These are phyloP conservation scores for Nemophila menziesii DNA, from an alignment of 257 asterid genomes.

Conservation along the genomic window DNA sequence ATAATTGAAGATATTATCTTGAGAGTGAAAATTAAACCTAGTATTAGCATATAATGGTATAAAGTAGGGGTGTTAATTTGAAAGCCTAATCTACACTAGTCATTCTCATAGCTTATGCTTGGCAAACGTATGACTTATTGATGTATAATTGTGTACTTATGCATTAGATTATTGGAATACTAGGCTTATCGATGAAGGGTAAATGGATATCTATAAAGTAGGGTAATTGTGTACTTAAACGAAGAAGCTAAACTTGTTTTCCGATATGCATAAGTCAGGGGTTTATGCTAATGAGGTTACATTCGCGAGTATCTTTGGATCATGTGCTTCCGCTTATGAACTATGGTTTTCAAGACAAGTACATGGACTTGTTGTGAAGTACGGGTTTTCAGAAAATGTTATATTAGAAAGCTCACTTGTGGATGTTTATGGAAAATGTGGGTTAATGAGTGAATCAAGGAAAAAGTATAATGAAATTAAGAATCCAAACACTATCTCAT, in stretches of 20 bases:
- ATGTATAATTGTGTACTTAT: no score
- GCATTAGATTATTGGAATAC: no score
- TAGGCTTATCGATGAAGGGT: no score
- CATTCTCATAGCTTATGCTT: no score
- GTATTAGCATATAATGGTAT: no score
- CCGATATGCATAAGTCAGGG: constrained; percentile 44
- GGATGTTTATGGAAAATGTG: constrained; percentile 73
- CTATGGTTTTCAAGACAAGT: constrained; percentile 50
- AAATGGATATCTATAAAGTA: no score
- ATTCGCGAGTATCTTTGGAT: constrained; percentile 52
- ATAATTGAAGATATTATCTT: no score
- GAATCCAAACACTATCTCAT: constrained; percentile 51
- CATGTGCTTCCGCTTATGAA: constrained; percentile 37
- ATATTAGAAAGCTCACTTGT: constrained; percentile 69
- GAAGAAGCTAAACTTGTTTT: constrained; percentile 37
- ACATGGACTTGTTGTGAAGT: constrained; percentile 54
- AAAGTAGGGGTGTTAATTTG: no score
- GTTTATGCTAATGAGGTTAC: constrained; percentile 59
- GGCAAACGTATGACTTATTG: no score
- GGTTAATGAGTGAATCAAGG: constrained; percentile 49
- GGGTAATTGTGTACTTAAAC: no score
- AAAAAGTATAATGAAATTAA: constrained; percentile 65
- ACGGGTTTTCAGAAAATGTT: constrained; percentile 61
- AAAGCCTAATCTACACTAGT: no score
- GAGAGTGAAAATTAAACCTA: no score